Percentiles rank a stretch among this genome's conserved stretches.
Conservation (phyloP, 225 moss, liverwort and hornwort genomes). For the Sphagnum contortum region DNA sequence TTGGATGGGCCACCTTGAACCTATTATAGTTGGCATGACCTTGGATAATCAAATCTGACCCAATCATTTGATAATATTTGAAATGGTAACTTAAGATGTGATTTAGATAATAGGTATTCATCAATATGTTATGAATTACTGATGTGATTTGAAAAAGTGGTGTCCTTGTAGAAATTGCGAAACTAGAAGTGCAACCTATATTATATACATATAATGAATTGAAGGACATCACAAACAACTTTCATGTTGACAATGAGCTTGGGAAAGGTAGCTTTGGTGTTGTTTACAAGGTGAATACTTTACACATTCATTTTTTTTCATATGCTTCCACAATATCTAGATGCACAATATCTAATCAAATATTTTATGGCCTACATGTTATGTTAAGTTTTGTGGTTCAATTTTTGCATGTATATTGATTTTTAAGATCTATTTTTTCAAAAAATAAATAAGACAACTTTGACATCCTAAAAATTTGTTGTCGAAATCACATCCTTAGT, state of each 20-base stretch:
- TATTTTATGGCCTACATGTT: too few relatives aligned
- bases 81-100: neutral
- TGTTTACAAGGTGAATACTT: conserved; percentile 24
- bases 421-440: neutral
- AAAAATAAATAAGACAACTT: neutral
- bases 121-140: neutral
- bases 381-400: too few relatives aligned
- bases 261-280: conserved; percentile 38
- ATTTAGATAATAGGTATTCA: neutral
- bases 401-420: neutral
- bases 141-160: too few relatives aligned
- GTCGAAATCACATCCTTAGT: neutral
- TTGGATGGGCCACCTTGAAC: neutral
- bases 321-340: too few relatives aligned
- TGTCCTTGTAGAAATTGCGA: conserved; percentile 25
- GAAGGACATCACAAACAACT: conserved; percentile 20
- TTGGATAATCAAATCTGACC: too few relatives aligned
- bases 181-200: conserved; percentile 39
- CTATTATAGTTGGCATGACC: too few relatives aligned
- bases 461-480: neutral
- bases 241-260: conserved; percentile 31
- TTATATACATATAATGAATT: conserved; percentile 26
- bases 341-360: too few relatives aligned
- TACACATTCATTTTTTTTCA: neutral
- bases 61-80: neutral